These are phyloP conservation scores for Pseudopithomyces chartarum DNA, from an alignment of 2,329 filamentous ascomycete species.

Conservation along the genomic window DNA sequence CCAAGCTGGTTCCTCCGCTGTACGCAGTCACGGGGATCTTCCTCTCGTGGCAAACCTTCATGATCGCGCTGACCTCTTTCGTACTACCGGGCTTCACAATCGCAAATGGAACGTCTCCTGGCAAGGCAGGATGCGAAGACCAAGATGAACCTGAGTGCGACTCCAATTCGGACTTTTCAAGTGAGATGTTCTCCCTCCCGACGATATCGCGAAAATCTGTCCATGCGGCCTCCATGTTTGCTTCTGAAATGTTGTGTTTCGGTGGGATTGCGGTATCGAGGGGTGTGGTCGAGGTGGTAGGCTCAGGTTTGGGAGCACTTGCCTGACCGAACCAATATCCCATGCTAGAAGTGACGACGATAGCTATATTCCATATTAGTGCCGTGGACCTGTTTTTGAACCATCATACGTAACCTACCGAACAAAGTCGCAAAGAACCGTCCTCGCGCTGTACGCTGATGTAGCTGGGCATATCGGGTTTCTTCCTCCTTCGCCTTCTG, in stretches of 20 bases:
- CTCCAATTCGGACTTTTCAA: constrained; percentile 58
- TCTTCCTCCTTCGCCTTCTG: constrained; percentile 64
- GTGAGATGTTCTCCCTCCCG: constrained; percentile 67
- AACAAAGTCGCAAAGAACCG: constrained; percentile 41
- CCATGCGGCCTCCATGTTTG: constrained; percentile 68
- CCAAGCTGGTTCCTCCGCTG: constrained; percentile 85
- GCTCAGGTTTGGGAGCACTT: constrained; percentile 52
- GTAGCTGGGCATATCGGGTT: constrained; percentile 40
- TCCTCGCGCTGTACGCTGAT: constrained; percentile 39
- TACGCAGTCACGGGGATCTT: constrained; percentile 85
- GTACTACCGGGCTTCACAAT: constrained; percentile 79
- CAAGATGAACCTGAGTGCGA: constrained; percentile 66
- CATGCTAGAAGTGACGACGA: constrained; percentile 55
- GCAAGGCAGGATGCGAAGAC: constrained; percentile 58
- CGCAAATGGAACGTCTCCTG: constrained; percentile 57
- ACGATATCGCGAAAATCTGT: constrained; percentile 65
- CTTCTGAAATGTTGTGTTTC: constrained; percentile 60
- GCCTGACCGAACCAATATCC: constrained; percentile 62
- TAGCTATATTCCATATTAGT: constrained; percentile 45
- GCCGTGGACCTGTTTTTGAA: not conserved
- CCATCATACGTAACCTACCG: constrained; percentile 16
- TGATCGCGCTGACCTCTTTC: constrained; percentile 81
- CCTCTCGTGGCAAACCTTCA: constrained; percentile 84
- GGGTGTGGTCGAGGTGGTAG: constrained; percentile 62
- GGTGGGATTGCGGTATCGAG: constrained; percentile 55